Percentiles rank a stretch among this genome's conserved stretches.
phyloP scores from a whole-genome alignment of 2,329 filamentous ascomycete species.

The Polytolypa hystricis region DNA sequence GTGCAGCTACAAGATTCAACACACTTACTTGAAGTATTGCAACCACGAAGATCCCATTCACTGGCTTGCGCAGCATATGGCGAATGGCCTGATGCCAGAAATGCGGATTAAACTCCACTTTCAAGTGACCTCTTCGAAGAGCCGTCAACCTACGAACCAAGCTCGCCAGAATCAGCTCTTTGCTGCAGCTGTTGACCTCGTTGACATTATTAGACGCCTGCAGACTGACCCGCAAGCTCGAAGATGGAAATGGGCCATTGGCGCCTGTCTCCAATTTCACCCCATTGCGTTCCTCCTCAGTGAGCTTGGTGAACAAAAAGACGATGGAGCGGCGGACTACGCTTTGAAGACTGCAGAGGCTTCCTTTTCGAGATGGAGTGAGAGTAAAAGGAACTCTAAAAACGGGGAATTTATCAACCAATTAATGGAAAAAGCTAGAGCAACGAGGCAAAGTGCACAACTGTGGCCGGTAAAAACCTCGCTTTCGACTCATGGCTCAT shows the following conservation, averaged over 20 bases:
- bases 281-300: slow-evolving; percentile 12
- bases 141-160: slow-evolving; percentile 20
- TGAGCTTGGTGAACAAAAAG: slow-evolving; percentile 2
- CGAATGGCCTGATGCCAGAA: slow-evolving; percentile 59
- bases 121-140: slow-evolving; percentile 41
- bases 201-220: slow-evolving; percentile 36
- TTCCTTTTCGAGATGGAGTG: slow-evolving; percentile 1
- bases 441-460: background rate
- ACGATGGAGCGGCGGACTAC: background rate
- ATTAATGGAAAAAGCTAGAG: slow-evolving; percentile 2
- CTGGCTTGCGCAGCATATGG: slow-evolving; percentile 55
- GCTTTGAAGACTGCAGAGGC: background rate
- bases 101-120: slow-evolving; percentile 63
- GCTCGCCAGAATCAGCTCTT: slow-evolving; percentile 55
- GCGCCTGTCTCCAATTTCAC: slow-evolving; percentile 12
- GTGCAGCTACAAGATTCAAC: slow-evolving; percentile 37
- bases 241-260: slow-evolving; percentile 14
- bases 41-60: slow-evolving; percentile 39
- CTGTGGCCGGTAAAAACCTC: no score
- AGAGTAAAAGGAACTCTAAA: slow-evolving; percentile 4
- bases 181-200: slow-evolving; percentile 54
- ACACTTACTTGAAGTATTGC: slow-evolving; percentile 37
- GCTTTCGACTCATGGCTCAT: no score
- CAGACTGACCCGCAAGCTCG: slow-evolving; percentile 10
- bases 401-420: slow-evolving; percentile 1